Evolutionary conservation across 148 eudicot genomes (phyloP).

Genomic region (Spergularia marina): DNA sequence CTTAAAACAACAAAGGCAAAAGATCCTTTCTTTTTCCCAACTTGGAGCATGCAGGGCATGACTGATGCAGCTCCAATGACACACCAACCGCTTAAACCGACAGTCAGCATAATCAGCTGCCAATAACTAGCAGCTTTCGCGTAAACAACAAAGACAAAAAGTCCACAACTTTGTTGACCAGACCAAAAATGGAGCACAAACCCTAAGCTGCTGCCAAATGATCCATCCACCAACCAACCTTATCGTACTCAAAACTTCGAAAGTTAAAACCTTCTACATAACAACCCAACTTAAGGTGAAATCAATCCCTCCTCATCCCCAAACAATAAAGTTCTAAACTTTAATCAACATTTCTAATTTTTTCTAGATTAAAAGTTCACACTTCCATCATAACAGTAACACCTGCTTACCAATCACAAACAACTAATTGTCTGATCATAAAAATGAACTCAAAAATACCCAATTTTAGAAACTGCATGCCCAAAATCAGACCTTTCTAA

Average conservation of each 20-base stretch:
- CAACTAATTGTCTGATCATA: background rate
- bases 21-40: background rate
- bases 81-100: background rate
- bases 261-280: background rate
- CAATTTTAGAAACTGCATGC: background rate
- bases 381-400: background rate
- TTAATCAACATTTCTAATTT: background rate
- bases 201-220: background rate
- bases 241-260: background rate
- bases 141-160: background rate
- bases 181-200: background rate
- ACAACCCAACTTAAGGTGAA: no score
- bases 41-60: conserved; percentile 1
- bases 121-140: background rate
- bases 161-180: background rate
- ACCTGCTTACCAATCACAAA: background rate
- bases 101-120: background rate
- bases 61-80: background rate
- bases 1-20: background rate
- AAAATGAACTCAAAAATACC: background rate
- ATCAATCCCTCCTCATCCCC: no score
- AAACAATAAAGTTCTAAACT: no score
- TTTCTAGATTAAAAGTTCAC: no score
- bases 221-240: background rate
- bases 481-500: background rate